Conservation (phyloP, 2,329 filamentous ascomycete genomes). For the Ceratocystis huliohia region DNA sequence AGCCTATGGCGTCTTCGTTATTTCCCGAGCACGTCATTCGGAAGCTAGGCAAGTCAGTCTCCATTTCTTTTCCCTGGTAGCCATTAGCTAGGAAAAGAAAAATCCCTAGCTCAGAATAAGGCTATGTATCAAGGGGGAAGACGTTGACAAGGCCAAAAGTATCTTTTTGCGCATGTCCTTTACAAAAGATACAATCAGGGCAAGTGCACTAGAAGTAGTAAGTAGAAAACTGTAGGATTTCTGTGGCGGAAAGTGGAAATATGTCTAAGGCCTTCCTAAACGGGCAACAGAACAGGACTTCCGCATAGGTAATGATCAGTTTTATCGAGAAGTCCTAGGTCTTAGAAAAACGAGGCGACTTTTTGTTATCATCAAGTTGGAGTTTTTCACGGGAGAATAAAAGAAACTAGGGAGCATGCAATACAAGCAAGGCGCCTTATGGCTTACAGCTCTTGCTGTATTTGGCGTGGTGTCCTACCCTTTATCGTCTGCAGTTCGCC, state of each 20-base stretch:
- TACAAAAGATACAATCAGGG: neutral
- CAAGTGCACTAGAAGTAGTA: neutral
- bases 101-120: too few species aligned
- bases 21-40: slow-evolving; percentile 29
- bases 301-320: too few species aligned
- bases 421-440: neutral
- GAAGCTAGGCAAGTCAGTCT: slow-evolving; percentile 22
- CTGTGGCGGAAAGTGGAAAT: neutral
- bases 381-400: neutral
- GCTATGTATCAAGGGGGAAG: neutral
- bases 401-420: neutral
- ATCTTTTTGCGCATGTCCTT: neutral
- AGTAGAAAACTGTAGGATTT: neutral
- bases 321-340: too few species aligned
- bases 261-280: slow-evolving; percentile 1
- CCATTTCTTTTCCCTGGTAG: slow-evolving; percentile 12
- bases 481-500: too few species aligned
- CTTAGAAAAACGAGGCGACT: neutral
- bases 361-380: too few species aligned
- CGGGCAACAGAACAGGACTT: neutral
- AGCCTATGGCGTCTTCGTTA: slow-evolving; percentile 21
- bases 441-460: neutral
- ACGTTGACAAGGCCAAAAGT: neutral
- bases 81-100: neutral
- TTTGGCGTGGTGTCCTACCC: too few species aligned